Evolutionary conservation across 2,329 filamentous ascomycete species (phyloP).

Genomic region (Sclerotinia sclerotiorum): DNA sequence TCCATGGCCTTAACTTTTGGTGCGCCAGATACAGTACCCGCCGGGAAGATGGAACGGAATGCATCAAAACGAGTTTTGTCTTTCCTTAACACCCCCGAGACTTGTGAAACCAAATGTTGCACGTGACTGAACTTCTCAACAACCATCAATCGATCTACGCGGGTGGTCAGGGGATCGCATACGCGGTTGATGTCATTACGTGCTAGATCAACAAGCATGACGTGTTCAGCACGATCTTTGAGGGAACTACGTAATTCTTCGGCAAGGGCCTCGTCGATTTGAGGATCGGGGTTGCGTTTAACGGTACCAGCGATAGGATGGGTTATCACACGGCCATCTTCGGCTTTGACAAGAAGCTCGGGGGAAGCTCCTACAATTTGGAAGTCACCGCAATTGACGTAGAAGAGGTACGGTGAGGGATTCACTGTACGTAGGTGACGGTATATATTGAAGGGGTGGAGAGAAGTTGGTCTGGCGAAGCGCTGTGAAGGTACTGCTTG

Average conservation of each 20-base stretch:
- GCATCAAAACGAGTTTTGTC: slow-evolving; percentile 92
- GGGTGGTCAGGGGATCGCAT: slow-evolving; percentile 83
- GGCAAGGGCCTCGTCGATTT: slow-evolving; percentile 80
- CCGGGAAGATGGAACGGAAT: slow-evolving; percentile 94
- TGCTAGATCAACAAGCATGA: slow-evolving; percentile 96
- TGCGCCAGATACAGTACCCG: slow-evolving; percentile 90
- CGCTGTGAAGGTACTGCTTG: slow-evolving; percentile 95
- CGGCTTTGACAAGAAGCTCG: slow-evolving; percentile 89
- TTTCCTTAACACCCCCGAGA: slow-evolving; percentile 81
- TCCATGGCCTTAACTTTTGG: slow-evolving; percentile 98
- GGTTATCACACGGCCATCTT: slow-evolving; percentile 83
- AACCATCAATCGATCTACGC: slow-evolving; percentile 91
- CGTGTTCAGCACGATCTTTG: slow-evolving; percentile 92
- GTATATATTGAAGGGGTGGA: slow-evolving; percentile 99
- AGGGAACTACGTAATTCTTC: slow-evolving; percentile 73
- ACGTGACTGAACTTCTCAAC: slow-evolving; percentile 95
- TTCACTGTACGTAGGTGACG: slow-evolving; percentile 95
- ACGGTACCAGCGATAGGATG: slow-evolving; percentile 97
- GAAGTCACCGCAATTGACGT: slow-evolving; percentile 86
- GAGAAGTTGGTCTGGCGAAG: slow-evolving; percentile 80
- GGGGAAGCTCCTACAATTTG: slow-evolving; percentile 94
- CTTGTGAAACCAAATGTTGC: slow-evolving; percentile 94
- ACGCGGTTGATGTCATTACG: slow-evolving; percentile 97
- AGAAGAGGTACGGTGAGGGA: slow-evolving; percentile 96
- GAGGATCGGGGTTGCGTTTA: slow-evolving; percentile 74